These are phyloP conservation scores for Trichoderma koningiopsis DNA, from an alignment of 2,329 filamentous ascomycete genomes.

Conservation along the genomic window DNA sequence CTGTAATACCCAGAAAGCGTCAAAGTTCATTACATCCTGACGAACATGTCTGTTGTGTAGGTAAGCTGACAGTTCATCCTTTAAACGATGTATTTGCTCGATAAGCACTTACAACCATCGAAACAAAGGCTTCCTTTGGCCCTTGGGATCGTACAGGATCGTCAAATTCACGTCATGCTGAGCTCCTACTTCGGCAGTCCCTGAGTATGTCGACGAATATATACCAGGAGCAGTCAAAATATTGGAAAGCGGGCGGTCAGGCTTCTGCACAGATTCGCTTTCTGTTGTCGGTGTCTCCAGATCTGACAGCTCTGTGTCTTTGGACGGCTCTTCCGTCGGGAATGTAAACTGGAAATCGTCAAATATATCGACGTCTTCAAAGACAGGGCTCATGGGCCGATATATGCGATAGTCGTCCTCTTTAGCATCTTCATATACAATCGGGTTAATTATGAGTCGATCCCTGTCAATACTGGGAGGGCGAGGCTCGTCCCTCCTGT, in stretches of 20 bases:
- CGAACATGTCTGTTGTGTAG: conserved; percentile 38
- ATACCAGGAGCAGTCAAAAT: conserved; percentile 33
- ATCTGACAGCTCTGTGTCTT: conserved; percentile 36
- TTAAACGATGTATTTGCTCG: conserved; percentile 16
- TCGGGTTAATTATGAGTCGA: background rate
- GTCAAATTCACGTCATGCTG: conserved; percentile 42
- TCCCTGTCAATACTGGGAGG: background rate
- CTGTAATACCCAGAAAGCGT: conserved; percentile 43
- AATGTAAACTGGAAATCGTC: conserved; percentile 36
- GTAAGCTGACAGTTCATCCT: background rate
- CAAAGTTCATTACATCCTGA: conserved; percentile 46
- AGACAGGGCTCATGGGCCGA: conserved; percentile 25
- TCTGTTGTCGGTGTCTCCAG: conserved; percentile 35
- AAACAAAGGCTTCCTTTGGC: conserved; percentile 41
- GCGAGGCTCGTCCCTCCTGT: background rate
- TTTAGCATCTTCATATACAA: background rate
- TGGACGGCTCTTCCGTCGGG: conserved; percentile 32
- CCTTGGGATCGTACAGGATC: conserved; percentile 39
- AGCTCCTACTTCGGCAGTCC: conserved; percentile 42
- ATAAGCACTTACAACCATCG: conserved; percentile 42
- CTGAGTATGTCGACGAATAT: conserved; percentile 43
- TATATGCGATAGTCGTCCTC: background rate
- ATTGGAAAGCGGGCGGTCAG: conserved; percentile 22
- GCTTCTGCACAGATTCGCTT: conserved; percentile 28
- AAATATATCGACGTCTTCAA: conserved; percentile 36